These are phyloP conservation scores for Penicillium sp. DNA, from an alignment of 2,329 filamentous ascomycete genomes.

Conservation along the genomic window DNA sequence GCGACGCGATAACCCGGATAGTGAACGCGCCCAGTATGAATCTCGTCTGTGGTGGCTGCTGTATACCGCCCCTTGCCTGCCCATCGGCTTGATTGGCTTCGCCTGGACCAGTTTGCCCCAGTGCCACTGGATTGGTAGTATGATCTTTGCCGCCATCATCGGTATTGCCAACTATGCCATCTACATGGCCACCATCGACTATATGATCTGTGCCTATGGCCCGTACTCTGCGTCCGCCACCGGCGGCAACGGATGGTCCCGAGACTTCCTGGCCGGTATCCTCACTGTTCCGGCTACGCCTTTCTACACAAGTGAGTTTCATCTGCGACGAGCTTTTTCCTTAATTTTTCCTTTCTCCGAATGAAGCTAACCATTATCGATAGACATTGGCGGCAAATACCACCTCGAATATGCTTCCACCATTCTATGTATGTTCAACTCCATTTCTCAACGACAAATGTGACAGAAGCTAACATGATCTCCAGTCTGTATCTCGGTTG, in stretches of 20 bases:
- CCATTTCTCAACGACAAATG: neutral
- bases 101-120: conserved; percentile 56
- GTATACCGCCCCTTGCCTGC: conserved; percentile 55
- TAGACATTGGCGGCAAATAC: conserved; percentile 53
- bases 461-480: neutral
- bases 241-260: conserved; percentile 62
- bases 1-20: conserved; percentile 44
- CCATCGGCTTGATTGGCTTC: conserved; percentile 60
- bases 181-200: conserved; percentile 65
- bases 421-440: conserved; percentile 50
- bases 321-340: neutral
- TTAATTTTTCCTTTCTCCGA: no score
- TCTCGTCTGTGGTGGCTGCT: conserved; percentile 58
- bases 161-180: conserved; percentile 61
- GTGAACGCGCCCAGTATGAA: conserved; percentile 60
- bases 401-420: conserved; percentile 58
- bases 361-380: conserved; percentile 5
- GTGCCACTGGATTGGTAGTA: conserved; percentile 58
- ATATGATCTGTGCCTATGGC: conserved; percentile 64
- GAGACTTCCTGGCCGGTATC: conserved; percentile 61
- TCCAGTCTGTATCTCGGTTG: conserved; percentile 52
- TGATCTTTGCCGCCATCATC: conserved; percentile 57
- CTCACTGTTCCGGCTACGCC: conserved; percentile 59
- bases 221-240: conserved; percentile 63
- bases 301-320: conserved; percentile 39